phyloP scores from a whole-genome alignment of 805 yeast genomes.

The Candida takata region DNA sequence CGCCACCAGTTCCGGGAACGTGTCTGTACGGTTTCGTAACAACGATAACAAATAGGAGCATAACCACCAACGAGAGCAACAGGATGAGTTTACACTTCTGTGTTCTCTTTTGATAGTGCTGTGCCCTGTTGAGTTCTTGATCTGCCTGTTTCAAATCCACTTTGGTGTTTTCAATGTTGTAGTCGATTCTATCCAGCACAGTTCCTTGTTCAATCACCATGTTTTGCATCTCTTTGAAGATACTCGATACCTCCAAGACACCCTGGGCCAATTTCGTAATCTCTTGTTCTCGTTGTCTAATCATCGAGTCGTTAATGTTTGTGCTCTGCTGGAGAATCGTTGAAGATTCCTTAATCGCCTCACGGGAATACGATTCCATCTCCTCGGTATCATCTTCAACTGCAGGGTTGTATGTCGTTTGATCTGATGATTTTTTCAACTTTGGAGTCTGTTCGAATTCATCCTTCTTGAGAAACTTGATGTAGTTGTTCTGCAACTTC shows the following conservation, averaged over 20 bases:
- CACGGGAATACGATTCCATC: slow-evolving; percentile 45
- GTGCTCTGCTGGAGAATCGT: slow-evolving; percentile 27
- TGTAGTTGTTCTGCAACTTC: slow-evolving; percentile 81
- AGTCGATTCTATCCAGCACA: slow-evolving; percentile 86
- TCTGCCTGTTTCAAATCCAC: slow-evolving; percentile 72
- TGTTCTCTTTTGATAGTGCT: slow-evolving; percentile 76
- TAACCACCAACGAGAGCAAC: slow-evolving; percentile 60
- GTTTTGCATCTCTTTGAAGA: slow-evolving; percentile 87
- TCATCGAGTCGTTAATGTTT: slow-evolving; percentile 32
- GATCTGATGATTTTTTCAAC: slow-evolving; percentile 8
- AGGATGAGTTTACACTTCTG: slow-evolving; percentile 87
- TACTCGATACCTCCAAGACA: slow-evolving; percentile 85
- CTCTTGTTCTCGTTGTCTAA: slow-evolving; percentile 79
- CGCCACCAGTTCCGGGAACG: slow-evolving; percentile 6
- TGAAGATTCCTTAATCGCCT: slow-evolving; percentile 45
- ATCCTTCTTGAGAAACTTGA: slow-evolving; percentile 76
- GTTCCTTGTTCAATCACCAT: slow-evolving; percentile 95
- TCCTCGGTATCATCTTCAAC: slow-evolving; percentile 30
- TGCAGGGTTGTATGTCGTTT: slow-evolving; percentile 19
- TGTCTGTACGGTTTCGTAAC: slow-evolving; percentile 51
- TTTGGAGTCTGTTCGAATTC: slow-evolving; percentile 47
- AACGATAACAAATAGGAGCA: slow-evolving; percentile 63
- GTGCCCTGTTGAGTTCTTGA: slow-evolving; percentile 69
- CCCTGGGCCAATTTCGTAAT: slow-evolving; percentile 90
- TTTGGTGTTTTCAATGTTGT: slow-evolving; percentile 77